These are phyloP conservation scores for Malus hybrid DNA, from an alignment of 331 rosid species.

Conservation along the genomic window DNA sequence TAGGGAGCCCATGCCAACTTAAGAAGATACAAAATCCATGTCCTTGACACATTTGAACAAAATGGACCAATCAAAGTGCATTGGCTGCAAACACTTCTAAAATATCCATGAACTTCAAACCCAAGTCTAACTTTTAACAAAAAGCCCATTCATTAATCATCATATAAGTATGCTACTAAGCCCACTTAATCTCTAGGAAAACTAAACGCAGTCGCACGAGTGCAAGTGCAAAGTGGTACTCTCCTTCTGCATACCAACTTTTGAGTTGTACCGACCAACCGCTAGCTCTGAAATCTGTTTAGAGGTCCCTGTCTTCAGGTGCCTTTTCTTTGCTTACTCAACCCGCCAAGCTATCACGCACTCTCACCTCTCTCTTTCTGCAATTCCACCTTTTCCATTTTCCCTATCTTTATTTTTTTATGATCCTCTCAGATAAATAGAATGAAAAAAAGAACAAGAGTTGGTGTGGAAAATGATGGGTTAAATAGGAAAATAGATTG, in stretches of 20 bases:
- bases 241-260: conserved; percentile 1
- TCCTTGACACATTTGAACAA: too few relatives aligned
- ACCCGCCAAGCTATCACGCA: neutral
- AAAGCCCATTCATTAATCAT: neutral
- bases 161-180: neutral
- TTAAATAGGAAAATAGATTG: conserved; percentile 41
- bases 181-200: neutral
- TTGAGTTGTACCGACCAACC: conserved; percentile 31
- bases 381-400: conserved; percentile 15
- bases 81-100: too few relatives aligned
- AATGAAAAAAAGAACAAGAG: conserved; percentile 40
- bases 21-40: too few relatives aligned
- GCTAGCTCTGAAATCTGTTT: conserved; percentile 19
- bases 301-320: conserved; percentile 29
- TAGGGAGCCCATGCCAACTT: too few relatives aligned
- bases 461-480: conserved; percentile 8
- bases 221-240: neutral
- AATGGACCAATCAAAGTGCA: too few relatives aligned
- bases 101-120: neutral
- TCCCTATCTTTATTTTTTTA: conserved; percentile 10
- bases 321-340: conserved; percentile 47
- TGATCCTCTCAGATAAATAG: neutral
- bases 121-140: neutral
- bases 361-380: neutral
- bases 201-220: neutral